These are phyloP conservation scores for Eragrostis curvula DNA, from an alignment of 176 grass and related monocot species.

Conservation along the genomic window DNA sequence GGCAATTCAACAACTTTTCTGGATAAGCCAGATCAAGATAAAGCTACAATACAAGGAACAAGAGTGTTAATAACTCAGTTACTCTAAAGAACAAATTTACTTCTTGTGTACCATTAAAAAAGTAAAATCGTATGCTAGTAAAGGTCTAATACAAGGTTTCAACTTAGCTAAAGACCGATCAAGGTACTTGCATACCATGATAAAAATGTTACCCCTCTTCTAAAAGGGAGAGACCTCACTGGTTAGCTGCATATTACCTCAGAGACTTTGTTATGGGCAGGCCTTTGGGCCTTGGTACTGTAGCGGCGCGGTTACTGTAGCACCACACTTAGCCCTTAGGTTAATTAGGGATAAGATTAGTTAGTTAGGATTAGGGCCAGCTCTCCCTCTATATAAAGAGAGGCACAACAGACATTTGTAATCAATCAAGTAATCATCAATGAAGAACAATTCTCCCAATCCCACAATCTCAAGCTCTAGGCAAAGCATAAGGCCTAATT, in stretches of 20 bases:
- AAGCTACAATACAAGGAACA: slow-evolving; percentile 63
- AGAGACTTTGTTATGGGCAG: too few species aligned
- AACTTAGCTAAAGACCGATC: slow-evolving; percentile 18
- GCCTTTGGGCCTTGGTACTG: too few species aligned
- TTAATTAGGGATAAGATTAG: too few species aligned
- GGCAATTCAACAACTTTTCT: slow-evolving; percentile 72
- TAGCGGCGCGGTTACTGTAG: too few species aligned
- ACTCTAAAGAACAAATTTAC: slow-evolving; percentile 19
- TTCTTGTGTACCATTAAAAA: slow-evolving; percentile 21
- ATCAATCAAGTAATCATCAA: too few species aligned
- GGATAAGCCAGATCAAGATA: slow-evolving; percentile 88
- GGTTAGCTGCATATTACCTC: slow-evolving; percentile 5
- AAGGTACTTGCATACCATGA: slow-evolving; percentile 5
- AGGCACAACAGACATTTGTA: too few species aligned
- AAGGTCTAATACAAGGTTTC: slow-evolving; percentile 21
- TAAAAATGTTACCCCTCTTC: slow-evolving; percentile 7
- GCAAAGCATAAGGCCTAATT: too few species aligned
- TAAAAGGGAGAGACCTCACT: slow-evolving; percentile 3
- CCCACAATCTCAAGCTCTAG: too few species aligned
- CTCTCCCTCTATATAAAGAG: too few species aligned
- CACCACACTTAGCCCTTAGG: too few species aligned
- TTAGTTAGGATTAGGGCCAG: too few species aligned
- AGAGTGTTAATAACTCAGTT: slow-evolving; percentile 28
- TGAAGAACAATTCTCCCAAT: too few species aligned
- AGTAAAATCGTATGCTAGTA: slow-evolving; percentile 1